Evolutionary conservation across 2,329 filamentous ascomycete species (phyloP).

Genomic region (Escovopsis sp.): DNA sequence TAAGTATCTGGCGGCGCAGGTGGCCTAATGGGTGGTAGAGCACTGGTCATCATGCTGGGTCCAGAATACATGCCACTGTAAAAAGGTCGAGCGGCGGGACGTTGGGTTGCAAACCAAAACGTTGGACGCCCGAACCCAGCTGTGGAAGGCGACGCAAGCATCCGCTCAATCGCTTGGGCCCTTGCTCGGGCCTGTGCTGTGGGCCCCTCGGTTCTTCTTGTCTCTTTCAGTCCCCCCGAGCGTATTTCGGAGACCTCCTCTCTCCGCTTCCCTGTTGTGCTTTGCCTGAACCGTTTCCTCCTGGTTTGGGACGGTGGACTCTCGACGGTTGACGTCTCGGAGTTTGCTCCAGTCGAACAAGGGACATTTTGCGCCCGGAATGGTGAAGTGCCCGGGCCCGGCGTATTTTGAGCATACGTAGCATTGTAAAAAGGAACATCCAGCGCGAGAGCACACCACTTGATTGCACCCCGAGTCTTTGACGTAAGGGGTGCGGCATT

Average conservation of each 20-base stretch:
- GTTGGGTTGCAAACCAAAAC: no score
- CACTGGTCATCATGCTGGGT: no score
- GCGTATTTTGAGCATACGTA: conserved; percentile 58
- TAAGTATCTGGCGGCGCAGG: no score
- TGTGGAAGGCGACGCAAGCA: no score
- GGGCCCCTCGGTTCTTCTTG: no score
- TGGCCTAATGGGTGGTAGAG: no score
- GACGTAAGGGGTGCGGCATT: conserved; percentile 57
- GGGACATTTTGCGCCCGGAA: conserved; percentile 40
- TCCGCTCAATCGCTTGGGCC: conserved; percentile 37
- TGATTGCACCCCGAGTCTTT: conserved; percentile 75
- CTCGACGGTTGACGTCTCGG: conserved; percentile 19
- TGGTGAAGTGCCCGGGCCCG: conserved; percentile 57
- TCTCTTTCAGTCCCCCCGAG: no score
- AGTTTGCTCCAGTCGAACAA: conserved; percentile 42
- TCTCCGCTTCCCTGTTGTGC: no score
- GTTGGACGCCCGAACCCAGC: no score
- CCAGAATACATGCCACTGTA: no score
- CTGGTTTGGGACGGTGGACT: conserved; percentile 23
- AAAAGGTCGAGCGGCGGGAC: no score
- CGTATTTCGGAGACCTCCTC: no score
- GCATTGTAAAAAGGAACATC: conserved; percentile 41
- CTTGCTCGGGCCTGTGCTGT: conserved; percentile 43
- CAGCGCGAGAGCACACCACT: conserved; percentile 50
- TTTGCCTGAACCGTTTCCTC: conserved; percentile 17